Base-by-base conservation (phyloP, 23 red algal species). In the Gracilaria domingensis region DNA sequence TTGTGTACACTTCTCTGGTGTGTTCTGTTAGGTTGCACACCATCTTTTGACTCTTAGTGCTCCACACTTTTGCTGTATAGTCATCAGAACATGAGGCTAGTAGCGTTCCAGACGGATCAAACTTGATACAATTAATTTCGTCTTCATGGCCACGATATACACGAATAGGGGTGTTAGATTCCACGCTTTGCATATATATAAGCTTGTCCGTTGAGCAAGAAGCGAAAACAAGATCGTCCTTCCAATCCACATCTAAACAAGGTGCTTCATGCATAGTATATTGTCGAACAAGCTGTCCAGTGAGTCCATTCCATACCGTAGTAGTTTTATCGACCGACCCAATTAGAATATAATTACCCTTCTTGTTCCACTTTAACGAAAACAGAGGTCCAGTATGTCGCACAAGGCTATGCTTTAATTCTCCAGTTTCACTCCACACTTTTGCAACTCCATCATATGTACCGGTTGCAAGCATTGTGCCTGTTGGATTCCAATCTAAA, bases 41-140 rank as follows among this genome's bases (percentile, higher is more conserved):
- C 36, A 90, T 84, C 29, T 86, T 79, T 6, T 67, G 33, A 29
- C 78, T 69, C 71, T 87, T 85, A 29, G 93, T 71, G 58, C 85
- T 86, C 97, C 97, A 99, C 18, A 99, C 70, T 83, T 96, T 96
- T 32, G 92, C 97, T 23, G 97, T 96, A 56, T 86, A 93, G 47
- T 99, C 97, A 84, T 99, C 97, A 23, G 94, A 95, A 66, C 93
- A 95, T n/a, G 93, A 96, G 12, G 97, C 97, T 33, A 99, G 84
- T 6, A 99, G 38, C 3, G 47, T 95, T 29, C 94, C 97, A 32
- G 94, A 95, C n/a, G 97, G 94, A 54, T 96, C 94, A 89, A 95
- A 99, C 58, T 87, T 86, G 21, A 99, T 69, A 37, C 85, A 82
- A 58, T 99, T 99, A 24, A 99, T 86, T 66, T 99, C 97, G 53